Base-by-base conservation (phyloP, 257 asterid genomes). In the Nicotiana undulata region DNA sequence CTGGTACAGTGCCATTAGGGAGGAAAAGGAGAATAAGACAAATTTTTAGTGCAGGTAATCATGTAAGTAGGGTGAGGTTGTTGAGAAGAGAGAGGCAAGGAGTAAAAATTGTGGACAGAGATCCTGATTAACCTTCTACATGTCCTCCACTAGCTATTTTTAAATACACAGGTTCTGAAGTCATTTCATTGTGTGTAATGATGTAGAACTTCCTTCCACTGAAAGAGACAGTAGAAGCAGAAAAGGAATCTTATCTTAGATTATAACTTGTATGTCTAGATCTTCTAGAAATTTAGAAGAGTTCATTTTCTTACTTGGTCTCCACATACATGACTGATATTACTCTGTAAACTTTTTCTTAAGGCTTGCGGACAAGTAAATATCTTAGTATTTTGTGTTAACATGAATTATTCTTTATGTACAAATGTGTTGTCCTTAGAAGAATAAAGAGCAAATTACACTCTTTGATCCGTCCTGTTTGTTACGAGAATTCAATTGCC, bases 81-180 rank as follows among this genome's bases (percentile, higher is more conserved):
- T 86, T 90, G 87, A 89, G 98, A 88, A 89, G 90, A 85, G 26
- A 75, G 81, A 65, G 87, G 84, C 79, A 87, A 59, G 97, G 97
- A 58, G 90, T 75, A 83, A 91, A 85, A 83, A 84, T 93, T 84
- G 61, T 83, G 7, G 90, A 89, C 46, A 67, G 86, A 16, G 92
- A 88, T n/a, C 44, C 44, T 24, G 78, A 49, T 74, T 74, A 74
- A 49, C 22, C 40, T 49, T 22, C 40, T 72, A 24, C 15, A 72
- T 46, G 37, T 4, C 60, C 24, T 72, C 49, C 37, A 1, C 37
- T 37, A 63, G 40, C 20, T 63, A n/a, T 18, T 55, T 75, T 34
- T 10, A 78, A 12, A 49, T 60, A 28, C 44, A 37, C 70, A 37
- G 55, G 58, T 44, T 77, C 63, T 32, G 9, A 58, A 32, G 22